A percentile compares a stretch with the other conserved stretches of the same genome.
Conservation (phyloP, 2,329 filamentous ascomycete species). For the Epichloe bromicola region DNA sequence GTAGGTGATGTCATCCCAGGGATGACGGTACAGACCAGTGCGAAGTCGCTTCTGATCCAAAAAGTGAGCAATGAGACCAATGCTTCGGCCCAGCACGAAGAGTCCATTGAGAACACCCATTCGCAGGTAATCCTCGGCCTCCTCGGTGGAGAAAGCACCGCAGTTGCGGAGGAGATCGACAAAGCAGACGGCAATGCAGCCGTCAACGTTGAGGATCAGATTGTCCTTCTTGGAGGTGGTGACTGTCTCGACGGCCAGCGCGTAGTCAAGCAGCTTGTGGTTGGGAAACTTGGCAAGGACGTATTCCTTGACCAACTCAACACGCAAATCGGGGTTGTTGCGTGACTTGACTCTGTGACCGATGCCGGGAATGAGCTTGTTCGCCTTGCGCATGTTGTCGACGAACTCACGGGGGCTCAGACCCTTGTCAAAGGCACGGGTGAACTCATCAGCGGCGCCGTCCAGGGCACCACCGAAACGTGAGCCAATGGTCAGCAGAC, state of each 20-base stretch:
- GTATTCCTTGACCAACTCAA: conserved; percentile 98
- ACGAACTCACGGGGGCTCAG: conserved; percentile 98
- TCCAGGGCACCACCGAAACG: conserved; percentile 98
- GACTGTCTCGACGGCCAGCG: conserved; percentile 91
- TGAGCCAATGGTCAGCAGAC: conserved; percentile 95
- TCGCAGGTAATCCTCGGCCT: conserved; percentile 95
- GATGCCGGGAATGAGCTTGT: conserved; percentile 99
- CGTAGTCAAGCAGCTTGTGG: conserved; percentile 98
- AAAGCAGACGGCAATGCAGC: conserved; percentile 96
- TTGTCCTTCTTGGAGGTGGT: conserved; percentile 99
- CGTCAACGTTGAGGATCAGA: conserved; percentile 97
- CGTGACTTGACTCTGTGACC: conserved; percentile 99
- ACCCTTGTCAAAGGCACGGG: conserved; percentile 94
- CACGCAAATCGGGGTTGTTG: conserved; percentile 99
- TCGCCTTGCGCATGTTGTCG: conserved; percentile 97
- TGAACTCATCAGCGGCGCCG: conserved; percentile 96
- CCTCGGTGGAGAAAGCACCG: conserved; percentile 88
- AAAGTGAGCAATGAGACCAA: conserved; percentile 99
- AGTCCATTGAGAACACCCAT: conserved; percentile 99
- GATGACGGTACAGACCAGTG: conserved; percentile 96
- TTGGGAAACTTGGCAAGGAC: conserved; percentile 94
- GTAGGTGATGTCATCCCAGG: conserved; percentile 98
- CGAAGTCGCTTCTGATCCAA: conserved; percentile 98
- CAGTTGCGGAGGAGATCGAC: conserved; percentile 96
- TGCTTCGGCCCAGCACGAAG: conserved; percentile 92